phyloP scores from a whole-genome alignment of 2,329 filamentous ascomycete species.

The Beauveria sp. region DNA sequence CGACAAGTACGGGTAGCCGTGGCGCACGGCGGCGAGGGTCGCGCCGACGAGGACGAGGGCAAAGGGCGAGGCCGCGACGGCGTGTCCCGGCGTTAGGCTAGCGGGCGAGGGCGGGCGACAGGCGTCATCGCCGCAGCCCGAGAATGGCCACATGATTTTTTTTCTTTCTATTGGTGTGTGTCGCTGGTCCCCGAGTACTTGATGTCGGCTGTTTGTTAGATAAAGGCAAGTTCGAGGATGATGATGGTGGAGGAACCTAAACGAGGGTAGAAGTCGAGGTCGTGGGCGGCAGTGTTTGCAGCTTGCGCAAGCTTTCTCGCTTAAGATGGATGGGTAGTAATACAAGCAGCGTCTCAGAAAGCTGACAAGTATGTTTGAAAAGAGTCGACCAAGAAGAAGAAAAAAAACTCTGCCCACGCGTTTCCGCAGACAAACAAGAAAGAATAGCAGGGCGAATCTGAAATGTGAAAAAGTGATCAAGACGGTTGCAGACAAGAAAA shows the following conservation, averaged over 20 bases:
- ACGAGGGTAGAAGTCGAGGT: not conserved
- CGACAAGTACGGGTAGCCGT: constrained; percentile 67
- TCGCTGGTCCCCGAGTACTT: not conserved
- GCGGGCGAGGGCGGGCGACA: constrained; percentile 41
- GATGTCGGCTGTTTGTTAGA: not conserved
- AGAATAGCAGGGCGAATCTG: too few species aligned
- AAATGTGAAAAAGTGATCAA: too few species aligned
- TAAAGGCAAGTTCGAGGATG: not conserved
- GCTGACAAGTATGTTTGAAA: too few species aligned
- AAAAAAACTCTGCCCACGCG: too few species aligned
- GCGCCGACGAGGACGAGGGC: constrained; percentile 60
- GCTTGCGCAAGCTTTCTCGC: not conserved
- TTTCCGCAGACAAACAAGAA: too few species aligned
- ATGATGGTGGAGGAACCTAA: too few species aligned
- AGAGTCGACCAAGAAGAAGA: too few species aligned
- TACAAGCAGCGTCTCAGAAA: too few species aligned
- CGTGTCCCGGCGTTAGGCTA: constrained; percentile 34
- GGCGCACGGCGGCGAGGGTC: constrained; percentile 54
- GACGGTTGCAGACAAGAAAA: too few species aligned
- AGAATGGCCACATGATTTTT: constrained; percentile 31
- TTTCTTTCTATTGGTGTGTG: too few species aligned
- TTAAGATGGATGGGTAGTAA: not conserved
- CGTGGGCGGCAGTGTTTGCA: not conserved
- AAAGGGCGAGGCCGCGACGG: constrained; percentile 62
- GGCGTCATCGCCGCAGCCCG: constrained; percentile 50